A percentile compares a stretch with the other conserved stretches of the same genome.
Conservation (phyloP, 805 yeast species). For the Saccharomycopsis fibuligera region DNA sequence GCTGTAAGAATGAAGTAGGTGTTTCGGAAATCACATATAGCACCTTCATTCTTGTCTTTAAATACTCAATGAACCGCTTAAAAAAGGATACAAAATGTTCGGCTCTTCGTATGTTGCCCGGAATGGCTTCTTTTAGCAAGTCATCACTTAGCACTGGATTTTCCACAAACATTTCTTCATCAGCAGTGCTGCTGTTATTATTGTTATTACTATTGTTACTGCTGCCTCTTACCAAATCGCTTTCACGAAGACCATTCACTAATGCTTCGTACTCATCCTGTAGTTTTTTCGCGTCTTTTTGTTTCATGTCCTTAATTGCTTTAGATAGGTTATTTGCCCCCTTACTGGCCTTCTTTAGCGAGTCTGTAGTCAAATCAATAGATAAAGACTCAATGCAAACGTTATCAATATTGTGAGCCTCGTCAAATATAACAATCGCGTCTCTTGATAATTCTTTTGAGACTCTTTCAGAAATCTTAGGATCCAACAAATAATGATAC, state of each 20-base stretch:
- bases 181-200: conserved; percentile 22
- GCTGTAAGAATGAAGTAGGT: conserved; percentile 87
- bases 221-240: conserved; percentile 67
- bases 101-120: conserved; percentile 95
- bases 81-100: conserved; percentile 94
- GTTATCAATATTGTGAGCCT: conserved; percentile 97
- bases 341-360: conserved; percentile 74
- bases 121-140: conserved; percentile 84
- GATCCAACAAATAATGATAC: conserved; percentile 92
- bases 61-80: conserved; percentile 86
- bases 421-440: conserved; percentile 92
- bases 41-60: conserved; percentile 96
- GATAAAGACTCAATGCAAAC: conserved; percentile 96
- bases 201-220: conserved; percentile 37
- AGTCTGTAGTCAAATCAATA: conserved; percentile 85
- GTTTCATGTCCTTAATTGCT: conserved; percentile 80
- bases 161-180: conserved; percentile 66
- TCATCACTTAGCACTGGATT: conserved; percentile 86
- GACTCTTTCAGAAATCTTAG: conserved; percentile 94
- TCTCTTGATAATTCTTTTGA: conserved; percentile 88
- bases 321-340: conserved; percentile 78
- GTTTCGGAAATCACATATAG: conserved; percentile 97
- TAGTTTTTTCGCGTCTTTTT: conserved; percentile 72
- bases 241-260: conserved; percentile 81
- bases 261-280: conserved; percentile 88